A percentile compares a stretch with the other conserved stretches of the same genome.
phyloP scores from a whole-genome alignment of 148 eudicot genomes.

The Dianthus caryophyllus region DNA sequence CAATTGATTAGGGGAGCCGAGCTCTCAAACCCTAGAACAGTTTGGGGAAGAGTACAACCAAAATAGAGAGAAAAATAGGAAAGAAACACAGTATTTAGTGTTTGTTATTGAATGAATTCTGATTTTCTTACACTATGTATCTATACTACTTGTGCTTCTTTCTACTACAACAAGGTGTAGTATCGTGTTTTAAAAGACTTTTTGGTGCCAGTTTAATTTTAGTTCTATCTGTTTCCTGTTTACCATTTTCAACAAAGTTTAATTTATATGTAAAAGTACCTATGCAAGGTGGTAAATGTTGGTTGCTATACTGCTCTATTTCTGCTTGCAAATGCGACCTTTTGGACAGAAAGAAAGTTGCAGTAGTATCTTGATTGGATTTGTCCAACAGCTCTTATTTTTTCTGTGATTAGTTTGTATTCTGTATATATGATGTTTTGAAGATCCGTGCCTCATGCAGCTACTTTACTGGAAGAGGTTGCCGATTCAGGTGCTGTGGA shows the following conservation, averaged over 20 bases:
- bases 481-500: slow-evolving; percentile 74
- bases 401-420: slow-evolving; percentile 9
- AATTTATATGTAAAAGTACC: not conserved
- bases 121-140: no score
- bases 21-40: no score
- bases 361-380: slow-evolving; percentile 6
- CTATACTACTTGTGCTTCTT: no score
- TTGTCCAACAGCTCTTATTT: not conserved
- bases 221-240: not conserved
- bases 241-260: not conserved
- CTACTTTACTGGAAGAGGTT: slow-evolving; percentile 55
- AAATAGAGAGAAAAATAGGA: no score
- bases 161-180: no score
- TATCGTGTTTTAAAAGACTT: not conserved
- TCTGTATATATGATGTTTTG: slow-evolving; percentile 1
- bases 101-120: no score
- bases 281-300: not conserved
- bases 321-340: not conserved
- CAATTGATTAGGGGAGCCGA: no score
- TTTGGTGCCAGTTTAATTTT: not conserved
- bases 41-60: no score
- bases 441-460: slow-evolving; percentile 31
- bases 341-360: slow-evolving; percentile 2
- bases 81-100: no score
- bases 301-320: not conserved